phyloP scores from a whole-genome alignment of 192 early-diverging fungal genomes.

The Rhizophlyctis rosea region DNA sequence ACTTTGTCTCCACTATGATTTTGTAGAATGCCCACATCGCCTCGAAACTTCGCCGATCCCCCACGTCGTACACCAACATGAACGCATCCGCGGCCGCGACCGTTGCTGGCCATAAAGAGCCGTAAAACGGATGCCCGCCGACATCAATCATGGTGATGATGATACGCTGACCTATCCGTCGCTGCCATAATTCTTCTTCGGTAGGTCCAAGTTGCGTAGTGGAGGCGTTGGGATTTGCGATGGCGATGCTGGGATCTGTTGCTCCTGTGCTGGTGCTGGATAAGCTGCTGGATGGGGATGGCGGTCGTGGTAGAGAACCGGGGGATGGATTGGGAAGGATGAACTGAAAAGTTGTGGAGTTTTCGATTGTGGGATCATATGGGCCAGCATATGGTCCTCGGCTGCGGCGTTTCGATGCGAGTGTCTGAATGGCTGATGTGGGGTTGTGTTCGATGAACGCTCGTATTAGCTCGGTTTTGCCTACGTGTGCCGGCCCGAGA shows the following conservation, averaged over 20 bases:
- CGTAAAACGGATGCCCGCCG: conserved; percentile 31
- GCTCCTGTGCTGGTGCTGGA: conserved; percentile 11
- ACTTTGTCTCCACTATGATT: conserved; percentile 28
- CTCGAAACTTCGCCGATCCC: conserved; percentile 29
- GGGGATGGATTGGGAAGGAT: not conserved
- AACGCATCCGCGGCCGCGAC: conserved; percentile 38
- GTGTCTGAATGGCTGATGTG: not conserved
- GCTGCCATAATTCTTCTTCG: conserved; percentile 26
- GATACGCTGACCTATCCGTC: conserved; percentile 19
- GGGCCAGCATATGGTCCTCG: conserved; percentile 9
- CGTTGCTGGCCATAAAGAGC: conserved; percentile 24
- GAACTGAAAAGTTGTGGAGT: conserved; percentile 24
- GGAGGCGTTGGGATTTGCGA: not conserved
- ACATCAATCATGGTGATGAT: conserved; percentile 33
- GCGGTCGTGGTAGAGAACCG: not conserved
- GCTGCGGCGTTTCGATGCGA: not conserved
- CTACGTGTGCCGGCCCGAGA: conserved; percentile 29
- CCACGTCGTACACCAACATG: conserved; percentile 41
- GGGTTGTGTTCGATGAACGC: conserved; percentile 7
- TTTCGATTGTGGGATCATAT: conserved; percentile 37
- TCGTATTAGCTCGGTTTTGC: conserved; percentile 23
- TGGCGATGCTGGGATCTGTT: too few relatives aligned
- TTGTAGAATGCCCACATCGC: conserved; percentile 32
- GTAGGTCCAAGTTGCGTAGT: not conserved
- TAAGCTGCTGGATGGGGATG: conserved; percentile 10